Evolutionary conservation across 1,284 basidiomycete species (phyloP), one percentile per base, ranked within the genome.

Genomic region (Tremellales sp.): DNA sequence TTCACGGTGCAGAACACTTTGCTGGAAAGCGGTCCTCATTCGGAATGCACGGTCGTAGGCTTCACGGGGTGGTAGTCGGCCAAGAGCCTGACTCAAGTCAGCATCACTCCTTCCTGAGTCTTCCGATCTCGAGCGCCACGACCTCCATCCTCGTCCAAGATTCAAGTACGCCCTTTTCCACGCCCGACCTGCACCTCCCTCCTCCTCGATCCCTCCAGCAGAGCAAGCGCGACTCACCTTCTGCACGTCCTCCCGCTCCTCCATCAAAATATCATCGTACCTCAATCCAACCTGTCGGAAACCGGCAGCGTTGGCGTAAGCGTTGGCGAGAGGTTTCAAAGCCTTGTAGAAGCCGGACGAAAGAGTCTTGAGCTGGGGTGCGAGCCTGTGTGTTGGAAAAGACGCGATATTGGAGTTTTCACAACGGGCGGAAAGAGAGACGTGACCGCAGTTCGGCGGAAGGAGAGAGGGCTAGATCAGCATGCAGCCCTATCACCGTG

Each of bases 211-310:
- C 25, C 31, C 26, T 15, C n/a, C n/a, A 45, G 46, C 43, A 19
- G 19, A n/a, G 11, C 7, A 37, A 15, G 13, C 23, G 7, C 15
- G 22, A 62, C 73, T 42, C 67, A 91, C 93, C 81, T 87, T 84
- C 75, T 96, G 86, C 29, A 96, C 88, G 57, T 85, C 82, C 19
- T 79, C 77, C 53, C 84, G 82, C 77, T 97, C 94, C 76, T 97
- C 92, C 52, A 87, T 78, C 58, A 97, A 77, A 64, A 98, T 82
- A 80, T 98, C 94, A 73, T 98, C 94, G 76, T 96, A 96, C 70
- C 83, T 85, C 74, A 97, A 83, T 62, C 94, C 94, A 72, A 89
- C 81, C 74, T 86, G 81, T 64, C 93, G 83, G 81, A 94, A 89
- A 40, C 93, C 92, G 39, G 86, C 77, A 48, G 84, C 76, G 69